phyloP scores from a whole-genome alignment of 2,329 filamentous ascomycete genomes.

The Gliomastix tumulicola region DNA sequence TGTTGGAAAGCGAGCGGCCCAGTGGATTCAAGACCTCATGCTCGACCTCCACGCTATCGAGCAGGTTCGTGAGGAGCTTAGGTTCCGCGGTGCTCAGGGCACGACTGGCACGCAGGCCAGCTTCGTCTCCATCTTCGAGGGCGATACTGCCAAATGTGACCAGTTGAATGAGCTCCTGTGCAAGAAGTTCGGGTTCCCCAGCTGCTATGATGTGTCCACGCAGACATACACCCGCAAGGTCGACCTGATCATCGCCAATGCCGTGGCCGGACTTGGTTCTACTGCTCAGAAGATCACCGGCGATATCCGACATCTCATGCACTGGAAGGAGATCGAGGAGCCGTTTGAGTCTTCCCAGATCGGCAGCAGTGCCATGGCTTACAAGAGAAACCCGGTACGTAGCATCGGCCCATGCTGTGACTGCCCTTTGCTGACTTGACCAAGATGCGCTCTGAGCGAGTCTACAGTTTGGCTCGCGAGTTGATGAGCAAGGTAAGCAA shows the following conservation, averaged over 20 bases:
- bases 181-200: conserved; percentile 45
- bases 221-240: conserved; percentile 72
- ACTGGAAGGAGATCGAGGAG: conserved; percentile 78
- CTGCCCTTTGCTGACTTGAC: conserved; percentile 12
- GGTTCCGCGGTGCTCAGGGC: conserved; percentile 63
- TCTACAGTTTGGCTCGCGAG: conserved; percentile 37
- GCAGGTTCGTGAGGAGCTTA: conserved; percentile 57
- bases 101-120: conserved; percentile 75
- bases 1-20: conserved; percentile 46
- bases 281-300: conserved; percentile 64
- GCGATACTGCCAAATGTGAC: conserved; percentile 41
- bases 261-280: conserved; percentile 72
- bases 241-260: conserved; percentile 73
- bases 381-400: conserved; percentile 32
- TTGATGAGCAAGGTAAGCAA: conserved; percentile 12
- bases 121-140: conserved; percentile 45
- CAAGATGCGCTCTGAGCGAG: conserved; percentile 40
- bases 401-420: conserved; percentile 11
- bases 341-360: conserved; percentile 78
- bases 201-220: conserved; percentile 51
- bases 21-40: conserved; percentile 61
- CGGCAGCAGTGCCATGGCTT: conserved; percentile 35
- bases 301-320: conserved; percentile 68
- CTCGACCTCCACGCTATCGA: conserved; percentile 70
- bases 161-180: conserved; percentile 49